Conservation (phyloP, 2,329 filamentous ascomycete species). For the Nemania abortiva region DNA sequence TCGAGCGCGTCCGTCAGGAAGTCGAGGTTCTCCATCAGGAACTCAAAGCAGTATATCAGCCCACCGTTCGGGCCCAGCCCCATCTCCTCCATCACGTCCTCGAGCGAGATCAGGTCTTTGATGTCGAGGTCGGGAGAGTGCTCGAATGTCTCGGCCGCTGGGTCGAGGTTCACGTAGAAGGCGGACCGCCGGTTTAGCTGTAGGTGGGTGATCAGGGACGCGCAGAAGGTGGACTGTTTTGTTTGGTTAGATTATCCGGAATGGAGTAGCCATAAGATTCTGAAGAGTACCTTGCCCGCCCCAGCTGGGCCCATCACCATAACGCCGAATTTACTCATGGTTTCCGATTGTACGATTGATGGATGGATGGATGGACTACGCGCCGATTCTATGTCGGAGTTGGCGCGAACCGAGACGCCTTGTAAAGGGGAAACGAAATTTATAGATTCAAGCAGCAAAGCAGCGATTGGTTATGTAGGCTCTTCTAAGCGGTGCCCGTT, state of each 20-base stretch:
- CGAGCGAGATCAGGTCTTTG: slow-evolving; percentile 87
- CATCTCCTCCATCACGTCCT: slow-evolving; percentile 82
- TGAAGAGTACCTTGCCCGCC: slow-evolving; percentile 81
- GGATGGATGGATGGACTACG: background rate
- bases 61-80: slow-evolving; percentile 78
- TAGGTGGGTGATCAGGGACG: slow-evolving; percentile 91
- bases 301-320: slow-evolving; percentile 97
- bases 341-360: slow-evolving; percentile 33
- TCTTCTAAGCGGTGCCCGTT: background rate
- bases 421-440: background rate
- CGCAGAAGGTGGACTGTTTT: slow-evolving; percentile 91
- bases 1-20: slow-evolving; percentile 76
- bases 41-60: slow-evolving; percentile 80
- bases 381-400: background rate
- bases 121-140: slow-evolving; percentile 89
- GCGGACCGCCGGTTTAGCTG: slow-evolving; percentile 90
- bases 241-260: background rate
- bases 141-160: slow-evolving; percentile 91
- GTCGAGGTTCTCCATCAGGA: slow-evolving; percentile 81
- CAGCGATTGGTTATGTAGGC: no score
- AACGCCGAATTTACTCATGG: slow-evolving; percentile 93
- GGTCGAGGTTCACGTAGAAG: slow-evolving; percentile 98
- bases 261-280: background rate
- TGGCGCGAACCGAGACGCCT: background rate
- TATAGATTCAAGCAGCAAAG: background rate